Evolutionary conservation across 1,284 basidiomycete species (phyloP).

Genomic region (Entoloma clypeatum): DNA sequence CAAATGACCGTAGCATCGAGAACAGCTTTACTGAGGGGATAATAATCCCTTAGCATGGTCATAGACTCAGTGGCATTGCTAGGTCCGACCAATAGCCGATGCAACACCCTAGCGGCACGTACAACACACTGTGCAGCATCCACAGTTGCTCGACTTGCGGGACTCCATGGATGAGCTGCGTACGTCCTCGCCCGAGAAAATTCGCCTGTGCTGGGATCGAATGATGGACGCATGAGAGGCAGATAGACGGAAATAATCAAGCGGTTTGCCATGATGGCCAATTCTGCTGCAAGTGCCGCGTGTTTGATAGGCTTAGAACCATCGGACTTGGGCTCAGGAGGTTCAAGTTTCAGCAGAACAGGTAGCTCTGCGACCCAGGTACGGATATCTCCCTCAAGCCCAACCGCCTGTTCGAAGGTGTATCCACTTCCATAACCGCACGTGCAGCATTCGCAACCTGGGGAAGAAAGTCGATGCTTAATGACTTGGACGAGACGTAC

Average conservation of each 20-base stretch:
- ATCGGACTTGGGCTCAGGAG: conserved; percentile 9
- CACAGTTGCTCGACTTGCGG: conserved; percentile 50
- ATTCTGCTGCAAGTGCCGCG: conserved; percentile 40
- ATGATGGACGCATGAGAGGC: conserved; percentile 51
- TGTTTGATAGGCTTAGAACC: conserved; percentile 3
- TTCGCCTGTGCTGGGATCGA: conserved; percentile 7
- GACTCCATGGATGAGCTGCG: conserved; percentile 21
- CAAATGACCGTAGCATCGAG: conserved; percentile 62
- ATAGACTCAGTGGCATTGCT: conserved; percentile 1
- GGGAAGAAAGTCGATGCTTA: conserved; percentile 28
- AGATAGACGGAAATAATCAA: conserved; percentile 60
- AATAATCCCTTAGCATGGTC: conserved; percentile 47
- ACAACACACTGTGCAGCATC: conserved; percentile 60
- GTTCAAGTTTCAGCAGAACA: conserved; percentile 18
- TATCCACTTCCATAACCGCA: conserved; percentile 29
- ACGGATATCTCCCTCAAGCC: conserved; percentile 52
- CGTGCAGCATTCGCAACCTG: conserved; percentile 21
- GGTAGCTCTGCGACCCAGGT: conserved; percentile 54
- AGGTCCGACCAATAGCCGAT: conserved; percentile 31
- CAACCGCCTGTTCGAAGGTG: conserved; percentile 55
- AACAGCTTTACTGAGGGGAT: conserved; percentile 54
- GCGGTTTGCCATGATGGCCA: conserved; percentile 55
- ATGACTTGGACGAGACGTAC: conserved; percentile 33
- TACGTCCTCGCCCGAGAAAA: conserved; percentile 11
- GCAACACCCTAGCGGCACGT: conserved; percentile 43